A percentile compares a stretch with the other conserved stretches of the same genome.
phyloP scores from a whole-genome alignment of 352 stramenopile genomes.

The Globisporangium splendens region DNA sequence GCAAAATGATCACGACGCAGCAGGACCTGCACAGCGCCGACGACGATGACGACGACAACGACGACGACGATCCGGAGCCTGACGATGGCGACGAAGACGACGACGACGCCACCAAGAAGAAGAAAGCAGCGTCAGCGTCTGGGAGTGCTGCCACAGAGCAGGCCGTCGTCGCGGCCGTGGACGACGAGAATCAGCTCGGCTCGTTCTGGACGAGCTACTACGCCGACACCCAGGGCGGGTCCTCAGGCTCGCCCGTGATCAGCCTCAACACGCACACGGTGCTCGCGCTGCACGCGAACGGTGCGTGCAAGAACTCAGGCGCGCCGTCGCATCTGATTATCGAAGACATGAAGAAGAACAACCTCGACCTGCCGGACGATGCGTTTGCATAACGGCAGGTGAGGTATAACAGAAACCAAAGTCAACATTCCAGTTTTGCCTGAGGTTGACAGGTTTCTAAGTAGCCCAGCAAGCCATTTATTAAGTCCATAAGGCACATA shows the following conservation, averaged over 20 bases:
- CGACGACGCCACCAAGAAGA: background rate
- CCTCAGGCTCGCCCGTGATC: constrained; percentile 47
- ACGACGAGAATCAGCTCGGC: constrained; percentile 23
- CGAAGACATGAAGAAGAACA: constrained; percentile 31
- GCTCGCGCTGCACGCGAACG: constrained; percentile 44
- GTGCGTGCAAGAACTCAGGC: constrained; percentile 40
- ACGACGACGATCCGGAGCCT: constrained; percentile 20
- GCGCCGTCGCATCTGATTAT: constrained; percentile 38
- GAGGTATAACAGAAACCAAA: background rate
- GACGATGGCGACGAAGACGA: constrained; percentile 17
- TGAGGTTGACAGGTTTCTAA: background rate
- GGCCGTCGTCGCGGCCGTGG: constrained; percentile 16
- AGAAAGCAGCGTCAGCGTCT: background rate
- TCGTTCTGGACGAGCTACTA: constrained; percentile 41
- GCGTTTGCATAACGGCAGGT: constrained; percentile 26
- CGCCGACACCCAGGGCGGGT: constrained; percentile 39
- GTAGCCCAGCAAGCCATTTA: too few species aligned
- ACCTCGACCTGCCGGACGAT: constrained; percentile 25
- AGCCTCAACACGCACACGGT: constrained; percentile 35
- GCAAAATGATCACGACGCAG: constrained; percentile 30
- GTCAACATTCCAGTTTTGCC: background rate
- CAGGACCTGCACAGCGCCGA: constrained; percentile 35
- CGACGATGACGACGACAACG: constrained; percentile 18
- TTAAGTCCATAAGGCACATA: too few species aligned
- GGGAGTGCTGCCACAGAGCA: background rate